These are phyloP conservation scores for Allantophomopsis cytisporea DNA, from an alignment of 2,329 filamentous ascomycete genomes.

Conservation along the genomic window DNA sequence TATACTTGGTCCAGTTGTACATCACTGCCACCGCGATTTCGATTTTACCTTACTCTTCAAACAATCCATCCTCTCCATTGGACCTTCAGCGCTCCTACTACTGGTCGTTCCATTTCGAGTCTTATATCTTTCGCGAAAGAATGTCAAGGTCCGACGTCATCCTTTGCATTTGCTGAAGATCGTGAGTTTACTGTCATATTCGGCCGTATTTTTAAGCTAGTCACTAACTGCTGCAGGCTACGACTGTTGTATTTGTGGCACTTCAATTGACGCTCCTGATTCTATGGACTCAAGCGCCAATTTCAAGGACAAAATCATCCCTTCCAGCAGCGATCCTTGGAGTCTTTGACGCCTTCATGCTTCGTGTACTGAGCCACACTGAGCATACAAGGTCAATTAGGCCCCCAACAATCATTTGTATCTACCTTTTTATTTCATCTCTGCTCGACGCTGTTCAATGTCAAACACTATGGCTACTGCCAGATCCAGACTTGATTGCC, in stretches of 20 bases:
- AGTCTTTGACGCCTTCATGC: no score
- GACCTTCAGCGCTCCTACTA: background rate
- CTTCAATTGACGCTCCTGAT: background rate
- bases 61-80: background rate
- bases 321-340: slow-evolving; percentile 11
- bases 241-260: background rate
- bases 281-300: background rate
- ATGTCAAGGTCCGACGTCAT: background rate
- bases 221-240: background rate
- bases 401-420: no score
- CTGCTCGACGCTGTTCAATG: no score
- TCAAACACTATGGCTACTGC: no score
- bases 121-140: background rate
- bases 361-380: no score
- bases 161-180: background rate
- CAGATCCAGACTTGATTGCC: no score
- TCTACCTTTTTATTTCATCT: no score
- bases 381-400: no score
- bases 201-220: background rate
- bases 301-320: slow-evolving; percentile 11
- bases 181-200: background rate
- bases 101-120: background rate
- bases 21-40: background rate
- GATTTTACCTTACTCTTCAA: background rate
- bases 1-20: no score